phyloP scores from a whole-genome alignment of 2,329 filamentous ascomycete species.

The Nigrospora osmanthi region DNA sequence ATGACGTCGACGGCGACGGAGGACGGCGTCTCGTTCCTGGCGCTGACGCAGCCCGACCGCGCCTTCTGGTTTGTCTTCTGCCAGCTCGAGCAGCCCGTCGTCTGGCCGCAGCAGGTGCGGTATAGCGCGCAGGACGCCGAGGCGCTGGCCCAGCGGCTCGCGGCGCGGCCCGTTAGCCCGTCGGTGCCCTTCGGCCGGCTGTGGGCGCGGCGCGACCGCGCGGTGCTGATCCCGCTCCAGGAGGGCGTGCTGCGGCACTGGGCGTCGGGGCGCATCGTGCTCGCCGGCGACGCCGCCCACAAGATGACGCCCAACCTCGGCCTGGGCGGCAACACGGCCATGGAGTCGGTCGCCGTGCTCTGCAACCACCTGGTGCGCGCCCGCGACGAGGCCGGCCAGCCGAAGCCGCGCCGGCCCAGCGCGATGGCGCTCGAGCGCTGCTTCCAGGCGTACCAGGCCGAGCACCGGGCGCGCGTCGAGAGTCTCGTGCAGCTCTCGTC shows the following conservation, averaged over 20 bases:
- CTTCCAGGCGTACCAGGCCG: background rate
- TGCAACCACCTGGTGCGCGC: background rate
- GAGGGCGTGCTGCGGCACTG: constrained; percentile 5
- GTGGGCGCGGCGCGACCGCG: too few relatives aligned
- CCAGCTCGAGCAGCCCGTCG: constrained; percentile 14
- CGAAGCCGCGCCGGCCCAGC: background rate
- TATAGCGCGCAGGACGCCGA: constrained; percentile 19
- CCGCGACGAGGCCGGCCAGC: background rate
- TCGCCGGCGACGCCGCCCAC: constrained; percentile 27
- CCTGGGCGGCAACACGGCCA: constrained; percentile 2
- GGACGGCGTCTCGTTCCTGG: constrained; percentile 7
- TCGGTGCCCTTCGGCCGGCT: too few relatives aligned
- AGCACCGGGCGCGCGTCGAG: background rate
- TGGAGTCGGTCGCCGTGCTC: constrained; percentile 1
- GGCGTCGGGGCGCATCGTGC: constrained; percentile 18
- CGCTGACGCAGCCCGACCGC: constrained; percentile 9
- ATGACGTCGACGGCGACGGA: background rate
- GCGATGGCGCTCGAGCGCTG: background rate
- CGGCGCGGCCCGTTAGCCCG: too few relatives aligned
- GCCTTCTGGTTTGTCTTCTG: constrained; percentile 13
- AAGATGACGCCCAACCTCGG: constrained; percentile 19
- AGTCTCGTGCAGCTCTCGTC: background rate
- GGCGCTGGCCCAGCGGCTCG: background rate
- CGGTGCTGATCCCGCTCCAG: constrained; percentile 1
- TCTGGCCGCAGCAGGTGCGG: constrained; percentile 14